Evolutionary conservation across 2,329 filamentous ascomycete genomes (phyloP).

Genomic region (Mycogone perniciosa): DNA sequence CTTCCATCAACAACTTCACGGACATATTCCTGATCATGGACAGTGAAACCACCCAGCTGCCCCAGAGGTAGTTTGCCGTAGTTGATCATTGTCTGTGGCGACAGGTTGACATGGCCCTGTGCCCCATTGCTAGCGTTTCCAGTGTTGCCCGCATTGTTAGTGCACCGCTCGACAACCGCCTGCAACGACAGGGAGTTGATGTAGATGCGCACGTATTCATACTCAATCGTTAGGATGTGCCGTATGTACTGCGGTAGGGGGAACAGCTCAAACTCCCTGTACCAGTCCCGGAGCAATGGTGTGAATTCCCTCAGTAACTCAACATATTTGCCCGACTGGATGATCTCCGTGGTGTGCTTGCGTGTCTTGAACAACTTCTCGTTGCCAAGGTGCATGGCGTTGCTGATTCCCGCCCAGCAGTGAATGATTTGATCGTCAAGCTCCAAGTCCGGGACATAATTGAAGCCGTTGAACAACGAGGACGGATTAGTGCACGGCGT

Average conservation of each 20-base stretch:
- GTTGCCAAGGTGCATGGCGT: slow-evolving; percentile 87
- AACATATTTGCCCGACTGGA: slow-evolving; percentile 79
- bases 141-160: slow-evolving; percentile 59
- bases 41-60: slow-evolving; percentile 56
- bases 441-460: slow-evolving; percentile 60
- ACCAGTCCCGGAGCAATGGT: slow-evolving; percentile 72
- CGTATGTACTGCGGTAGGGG: slow-evolving; percentile 58
- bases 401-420: slow-evolving; percentile 91
- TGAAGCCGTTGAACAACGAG: slow-evolving; percentile 52
- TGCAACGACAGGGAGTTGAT: slow-evolving; percentile 91
- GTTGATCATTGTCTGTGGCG: slow-evolving; percentile 59
- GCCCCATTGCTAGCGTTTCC: slow-evolving; percentile 31
- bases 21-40: slow-evolving; percentile 65
- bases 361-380: slow-evolving; percentile 81
- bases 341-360: slow-evolving; percentile 81
- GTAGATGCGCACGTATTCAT: slow-evolving; percentile 90
- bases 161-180: slow-evolving; percentile 89
- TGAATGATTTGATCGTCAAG: slow-evolving; percentile 67
- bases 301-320: slow-evolving; percentile 75
- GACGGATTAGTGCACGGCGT: slow-evolving; percentile 56
- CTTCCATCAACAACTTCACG: slow-evolving; percentile 72
- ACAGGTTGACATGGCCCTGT: slow-evolving; percentile 36
- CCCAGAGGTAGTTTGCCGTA: slow-evolving; percentile 59
- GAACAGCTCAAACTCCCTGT: slow-evolving; percentile 73
- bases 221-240: slow-evolving; percentile 86